phyloP scores from a whole-genome alignment of 2,329 filamentous ascomycete species.

The Emmonsia crescens region DNA sequence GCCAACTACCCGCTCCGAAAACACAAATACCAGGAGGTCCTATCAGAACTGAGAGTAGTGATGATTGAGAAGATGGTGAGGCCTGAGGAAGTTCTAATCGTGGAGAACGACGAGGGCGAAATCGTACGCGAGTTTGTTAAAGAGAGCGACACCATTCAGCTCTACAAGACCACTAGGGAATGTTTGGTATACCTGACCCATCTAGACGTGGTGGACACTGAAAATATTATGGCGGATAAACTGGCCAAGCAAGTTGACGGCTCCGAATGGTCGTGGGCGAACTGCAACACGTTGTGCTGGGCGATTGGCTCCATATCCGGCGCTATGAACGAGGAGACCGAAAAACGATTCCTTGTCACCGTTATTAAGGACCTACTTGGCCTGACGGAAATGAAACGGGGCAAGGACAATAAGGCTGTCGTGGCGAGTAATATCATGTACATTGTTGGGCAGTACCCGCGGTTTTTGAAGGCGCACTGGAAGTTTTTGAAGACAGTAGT shows the following conservation, averaged over 20 bases:
- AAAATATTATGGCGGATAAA: slow-evolving; percentile 99
- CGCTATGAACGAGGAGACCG: slow-evolving; percentile 98
- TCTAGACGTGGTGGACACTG: slow-evolving; percentile 91
- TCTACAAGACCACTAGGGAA: slow-evolving; percentile 98
- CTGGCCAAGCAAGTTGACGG: slow-evolving; percentile 90
- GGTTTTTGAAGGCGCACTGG: slow-evolving; percentile 98
- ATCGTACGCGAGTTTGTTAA: slow-evolving; percentile 99
- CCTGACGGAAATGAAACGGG: slow-evolving; percentile 96
- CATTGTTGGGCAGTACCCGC: slow-evolving; percentile 96
- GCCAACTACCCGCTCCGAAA: slow-evolving; percentile 89
- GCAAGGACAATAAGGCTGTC: slow-evolving; percentile 98
- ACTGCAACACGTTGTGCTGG: slow-evolving; percentile 99
- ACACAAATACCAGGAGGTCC: slow-evolving; percentile 91
- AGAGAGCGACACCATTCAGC: slow-evolving; percentile 95
- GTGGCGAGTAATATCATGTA: slow-evolving; percentile 99
- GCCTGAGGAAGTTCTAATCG: slow-evolving; percentile 93
- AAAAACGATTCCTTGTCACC: slow-evolving; percentile 95
- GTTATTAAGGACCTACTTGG: slow-evolving; percentile 97
- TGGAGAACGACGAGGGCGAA: slow-evolving; percentile 99
- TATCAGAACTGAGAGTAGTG: slow-evolving; percentile 87
- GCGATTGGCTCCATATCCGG: slow-evolving; percentile 97
- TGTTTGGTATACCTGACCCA: slow-evolving; percentile 96
- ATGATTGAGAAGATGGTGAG: slow-evolving; percentile 99
- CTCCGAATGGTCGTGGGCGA: slow-evolving; percentile 96
- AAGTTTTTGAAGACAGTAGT: slow-evolving; percentile 99